Evolutionary conservation across 108 stramenopile genomes (phyloP).

Genomic region (Aurantiochytrium sp.): DNA sequence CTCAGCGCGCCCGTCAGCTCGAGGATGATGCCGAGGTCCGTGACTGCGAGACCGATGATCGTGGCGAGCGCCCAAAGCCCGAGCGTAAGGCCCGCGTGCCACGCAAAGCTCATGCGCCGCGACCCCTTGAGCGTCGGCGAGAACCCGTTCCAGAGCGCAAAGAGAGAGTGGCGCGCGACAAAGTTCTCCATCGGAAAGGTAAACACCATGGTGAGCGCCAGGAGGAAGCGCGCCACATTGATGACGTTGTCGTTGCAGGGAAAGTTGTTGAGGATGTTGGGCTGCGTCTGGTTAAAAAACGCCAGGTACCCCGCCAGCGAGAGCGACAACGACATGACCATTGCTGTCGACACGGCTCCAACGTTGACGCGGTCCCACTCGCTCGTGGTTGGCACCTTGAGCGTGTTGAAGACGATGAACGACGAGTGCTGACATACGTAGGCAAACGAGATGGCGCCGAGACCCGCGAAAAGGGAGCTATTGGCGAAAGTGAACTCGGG

Average conservation of each 20-base stretch:
- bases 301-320: conserved; percentile 40
- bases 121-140: neutral
- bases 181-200: conserved; percentile 40
- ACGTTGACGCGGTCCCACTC: conserved; percentile 41
- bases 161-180: conserved; percentile 36
- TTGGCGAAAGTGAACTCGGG: neutral
- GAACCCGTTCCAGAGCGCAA: neutral
- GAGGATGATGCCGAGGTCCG: conserved; percentile 16
- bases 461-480: conserved; percentile 40
- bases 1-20: conserved; percentile 17
- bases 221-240: conserved; percentile 40
- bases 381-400: conserved; percentile 11
- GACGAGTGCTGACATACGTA: conserved; percentile 56
- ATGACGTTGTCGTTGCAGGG: neutral
- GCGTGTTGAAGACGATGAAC: conserved; percentile 51
- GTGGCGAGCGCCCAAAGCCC: neutral
- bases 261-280: conserved; percentile 53
- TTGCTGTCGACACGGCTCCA: conserved; percentile 37
- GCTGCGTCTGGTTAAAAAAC: conserved; percentile 39
- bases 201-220: conserved; percentile 46
- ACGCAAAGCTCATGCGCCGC: neutral
- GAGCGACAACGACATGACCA: conserved; percentile 32
- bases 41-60: neutral
- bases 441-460: conserved; percentile 56
- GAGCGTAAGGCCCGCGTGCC: neutral